phyloP scores from a whole-genome alignment of 2,329 filamentous ascomycete species.

The Colletotrichum paranaense region DNA sequence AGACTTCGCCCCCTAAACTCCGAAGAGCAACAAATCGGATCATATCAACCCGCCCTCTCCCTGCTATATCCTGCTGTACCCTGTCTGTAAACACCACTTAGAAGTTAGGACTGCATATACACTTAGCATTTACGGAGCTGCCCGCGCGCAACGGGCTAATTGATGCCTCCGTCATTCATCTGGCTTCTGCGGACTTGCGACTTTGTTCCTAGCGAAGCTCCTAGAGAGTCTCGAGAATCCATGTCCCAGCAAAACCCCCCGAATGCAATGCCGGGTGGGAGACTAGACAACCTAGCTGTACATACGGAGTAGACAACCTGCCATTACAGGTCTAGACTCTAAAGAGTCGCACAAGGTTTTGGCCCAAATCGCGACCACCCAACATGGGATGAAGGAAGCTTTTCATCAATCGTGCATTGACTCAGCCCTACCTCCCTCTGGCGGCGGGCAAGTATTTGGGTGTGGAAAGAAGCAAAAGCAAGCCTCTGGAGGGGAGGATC shows the following conservation, averaged over 20 bases:
- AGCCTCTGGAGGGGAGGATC: neutral
- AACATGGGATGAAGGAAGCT: conserved; percentile 26
- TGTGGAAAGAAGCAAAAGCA: neutral
- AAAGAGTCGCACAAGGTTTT: neutral
- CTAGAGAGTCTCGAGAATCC: neutral
- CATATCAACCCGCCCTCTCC: neutral
- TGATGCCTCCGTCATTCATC: conserved; percentile 22
- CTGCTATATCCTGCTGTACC: neutral
- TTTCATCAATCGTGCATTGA: conserved; percentile 6
- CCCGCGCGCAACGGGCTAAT: conserved; percentile 24
- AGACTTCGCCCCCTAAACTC: conserved; percentile 10
- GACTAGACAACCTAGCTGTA: neutral
- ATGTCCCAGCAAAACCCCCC: neutral
- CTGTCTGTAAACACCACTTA: neutral
- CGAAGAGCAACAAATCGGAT: neutral
- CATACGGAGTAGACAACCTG: neutral
- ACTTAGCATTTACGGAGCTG: neutral
- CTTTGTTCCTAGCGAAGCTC: too few relatives aligned
- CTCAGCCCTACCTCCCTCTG: conserved; percentile 24
- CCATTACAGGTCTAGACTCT: neutral
- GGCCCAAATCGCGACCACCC: neutral
- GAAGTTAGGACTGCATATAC: neutral
- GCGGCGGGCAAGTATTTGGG: neutral
- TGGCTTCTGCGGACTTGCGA: neutral
- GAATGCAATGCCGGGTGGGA: too few relatives aligned